Conservation (phyloP, 108 stramenopile species). For the Aurantiochytrium sp. region DNA sequence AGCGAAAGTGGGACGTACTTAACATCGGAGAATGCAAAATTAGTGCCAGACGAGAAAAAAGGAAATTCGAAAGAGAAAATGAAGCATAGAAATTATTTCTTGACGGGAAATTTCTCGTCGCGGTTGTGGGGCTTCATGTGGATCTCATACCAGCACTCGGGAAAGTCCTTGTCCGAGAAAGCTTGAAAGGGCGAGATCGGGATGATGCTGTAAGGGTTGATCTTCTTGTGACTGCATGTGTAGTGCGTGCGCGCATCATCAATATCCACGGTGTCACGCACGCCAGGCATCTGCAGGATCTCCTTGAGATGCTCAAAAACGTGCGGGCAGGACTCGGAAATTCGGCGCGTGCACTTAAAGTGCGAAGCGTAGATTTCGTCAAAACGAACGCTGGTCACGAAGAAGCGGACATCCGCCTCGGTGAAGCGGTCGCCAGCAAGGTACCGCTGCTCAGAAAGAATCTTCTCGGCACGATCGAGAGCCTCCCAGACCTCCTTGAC, state of each 20-base stretch:
- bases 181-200: conserved; percentile 30
- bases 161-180: not conserved
- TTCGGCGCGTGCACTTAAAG: conserved; percentile 81
- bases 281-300: conserved; percentile 78
- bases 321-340: conserved; percentile 66
- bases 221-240: conserved; percentile 52
- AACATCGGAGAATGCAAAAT: too few species aligned
- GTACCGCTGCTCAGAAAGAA: conserved; percentile 68
- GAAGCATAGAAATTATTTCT: not conserved
- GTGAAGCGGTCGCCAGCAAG: conserved; percentile 72
- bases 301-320: conserved; percentile 85
- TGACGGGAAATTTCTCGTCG: conserved; percentile 3
- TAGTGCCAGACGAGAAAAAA: too few species aligned
- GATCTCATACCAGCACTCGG: not conserved
- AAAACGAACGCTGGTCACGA: conserved; percentile 81
- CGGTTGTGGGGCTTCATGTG: conserved; percentile 39
- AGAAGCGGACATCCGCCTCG: conserved; percentile 86
- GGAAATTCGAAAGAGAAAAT: too few species aligned
- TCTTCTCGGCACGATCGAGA: conserved; percentile 69
- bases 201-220: conserved; percentile 48
- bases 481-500: conserved; percentile 72
- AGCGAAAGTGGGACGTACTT: too few species aligned
- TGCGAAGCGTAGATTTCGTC: conserved; percentile 83
- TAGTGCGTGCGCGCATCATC: conserved; percentile 91
- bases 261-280: conserved; percentile 78